Evolutionary conservation across 805 yeast genomes (phyloP).

Genomic region (Myxozyma geophila): DNA sequence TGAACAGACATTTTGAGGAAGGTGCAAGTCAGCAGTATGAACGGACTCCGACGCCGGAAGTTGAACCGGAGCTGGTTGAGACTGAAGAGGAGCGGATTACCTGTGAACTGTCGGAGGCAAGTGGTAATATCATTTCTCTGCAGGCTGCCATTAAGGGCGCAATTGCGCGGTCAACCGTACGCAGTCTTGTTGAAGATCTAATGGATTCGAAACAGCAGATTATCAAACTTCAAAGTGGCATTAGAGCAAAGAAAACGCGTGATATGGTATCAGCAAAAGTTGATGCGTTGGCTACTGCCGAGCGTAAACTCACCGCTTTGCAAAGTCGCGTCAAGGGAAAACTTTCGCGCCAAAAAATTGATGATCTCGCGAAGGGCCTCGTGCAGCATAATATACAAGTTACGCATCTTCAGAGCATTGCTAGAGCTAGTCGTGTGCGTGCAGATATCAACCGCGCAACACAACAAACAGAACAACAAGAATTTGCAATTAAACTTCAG

Average conservation of each 20-base stretch:
- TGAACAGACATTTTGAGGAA: constrained; percentile 52
- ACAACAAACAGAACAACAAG: neutral
- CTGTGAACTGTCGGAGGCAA: constrained; percentile 8
- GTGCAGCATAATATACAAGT: neutral
- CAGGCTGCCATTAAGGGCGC: constrained; percentile 34
- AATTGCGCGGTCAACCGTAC: constrained; percentile 19
- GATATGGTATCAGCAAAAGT: constrained; percentile 21
- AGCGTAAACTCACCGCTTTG: neutral
- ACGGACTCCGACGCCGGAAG: constrained; percentile 2
- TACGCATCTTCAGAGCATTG: neutral
- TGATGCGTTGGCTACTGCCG: constrained; percentile 38
- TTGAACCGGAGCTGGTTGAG: constrained; percentile 6
- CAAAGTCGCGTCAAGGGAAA: constrained; percentile 41
- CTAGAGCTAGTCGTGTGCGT: constrained; percentile 1
- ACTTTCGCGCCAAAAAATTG: constrained; percentile 3
- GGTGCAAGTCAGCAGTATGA: constrained; percentile 24
- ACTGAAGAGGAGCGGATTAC: constrained; percentile 22
- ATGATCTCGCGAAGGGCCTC: constrained; percentile 42
- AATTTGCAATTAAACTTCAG: constrained; percentile 19
- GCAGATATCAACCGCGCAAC: neutral
- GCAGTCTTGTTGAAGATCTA: constrained; percentile 15
- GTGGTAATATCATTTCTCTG: constrained; percentile 8
- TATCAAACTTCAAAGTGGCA: constrained; percentile 35
- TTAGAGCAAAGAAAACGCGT: constrained; percentile 37
- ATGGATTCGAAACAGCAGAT: neutral